Conservation (phyloP, 306 rosid species). For the Glycyrrhiza uralensis region DNA sequence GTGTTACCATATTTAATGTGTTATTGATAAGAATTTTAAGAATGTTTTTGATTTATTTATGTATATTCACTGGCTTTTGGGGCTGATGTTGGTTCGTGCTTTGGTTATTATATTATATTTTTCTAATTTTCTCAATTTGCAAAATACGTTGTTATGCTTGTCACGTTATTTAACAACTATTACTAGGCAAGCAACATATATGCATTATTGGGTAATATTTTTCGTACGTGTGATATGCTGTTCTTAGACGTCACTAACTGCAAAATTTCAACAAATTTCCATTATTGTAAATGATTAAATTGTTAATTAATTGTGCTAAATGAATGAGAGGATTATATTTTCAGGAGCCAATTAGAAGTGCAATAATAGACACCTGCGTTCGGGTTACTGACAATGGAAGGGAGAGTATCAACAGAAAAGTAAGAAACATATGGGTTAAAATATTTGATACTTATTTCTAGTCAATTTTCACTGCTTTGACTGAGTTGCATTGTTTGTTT, state of each 20-base stretch:
- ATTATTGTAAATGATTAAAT: background rate
- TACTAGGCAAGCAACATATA: background rate
- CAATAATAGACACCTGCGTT: conserved; percentile 65
- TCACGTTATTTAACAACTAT: background rate
- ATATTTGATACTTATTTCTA: background rate
- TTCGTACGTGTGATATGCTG: background rate
- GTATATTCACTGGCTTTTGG: background rate
- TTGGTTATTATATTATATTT: background rate
- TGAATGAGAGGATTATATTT: conserved; percentile 20
- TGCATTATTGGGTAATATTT: background rate
- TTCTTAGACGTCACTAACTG: background rate
- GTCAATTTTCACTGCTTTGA: background rate
- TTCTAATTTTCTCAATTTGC: background rate
- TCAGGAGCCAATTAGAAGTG: conserved; percentile 82
- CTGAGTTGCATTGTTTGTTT: conserved; percentile 8
- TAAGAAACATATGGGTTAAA: conserved; percentile 24
- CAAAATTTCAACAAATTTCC: background rate
- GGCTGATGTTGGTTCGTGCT: background rate
- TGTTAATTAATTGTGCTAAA: background rate
- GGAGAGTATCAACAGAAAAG: conserved; percentile 62
- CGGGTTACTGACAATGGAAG: conserved; percentile 81
- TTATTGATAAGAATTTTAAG: background rate
- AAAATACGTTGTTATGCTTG: background rate
- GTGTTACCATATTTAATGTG: background rate
- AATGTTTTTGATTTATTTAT: background rate